Evolutionary conservation across 78 protist species (phyloP), one percentile per base, ranked within the genome.

Genomic region (Diacronema lutheri): DNA sequence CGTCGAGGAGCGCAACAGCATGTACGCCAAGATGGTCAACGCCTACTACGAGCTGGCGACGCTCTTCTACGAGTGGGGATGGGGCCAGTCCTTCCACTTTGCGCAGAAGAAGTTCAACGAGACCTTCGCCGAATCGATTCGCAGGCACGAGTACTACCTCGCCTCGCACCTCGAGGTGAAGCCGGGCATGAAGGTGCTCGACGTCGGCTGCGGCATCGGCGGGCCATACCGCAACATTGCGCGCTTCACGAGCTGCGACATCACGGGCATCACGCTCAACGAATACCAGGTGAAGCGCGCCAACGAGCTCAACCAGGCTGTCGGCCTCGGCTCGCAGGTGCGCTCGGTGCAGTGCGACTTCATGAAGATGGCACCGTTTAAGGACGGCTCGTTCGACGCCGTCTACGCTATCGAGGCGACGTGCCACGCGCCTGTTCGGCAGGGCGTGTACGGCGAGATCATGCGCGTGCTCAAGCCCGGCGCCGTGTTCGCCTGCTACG

Each of bases 191-290:
- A 56, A 74, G 37, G 94, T 35, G 23, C 90, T 95, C 23, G 98
- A 95, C 91, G 76, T 93, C 62, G 98, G 98, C 66, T 96, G 98
- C 86, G 98, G 98, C 66, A 93, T 96, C 71, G 98, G 98, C 64
- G 98, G 98, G 29, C 98, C 97, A 26, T 10, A 33, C 35, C 84
- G 97, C 37, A 83, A 87, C 76, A 86, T 96, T 29, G 96, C 95
- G 23, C 92, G 93, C 44, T 91, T 89, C 94, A 68, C 96, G 26
- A 94, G 95, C 55, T 95, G 95, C 13, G 25, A 86, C 73, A 91
- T 96, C 56, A 85, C 76, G 4, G 98, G 97, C 55, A 23, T 94
- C 37, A 96, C 91, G 88, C 87, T 89, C 92, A 94, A 94, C 88
- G 95, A 87, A 66, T 89, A 94, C 90, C 96, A 95, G 93, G 89